A percentile compares a stretch with the other conserved stretches of the same genome.
Conservation (phyloP, 192 early-diverging fungal species). For the Coemansia sp. region DNA sequence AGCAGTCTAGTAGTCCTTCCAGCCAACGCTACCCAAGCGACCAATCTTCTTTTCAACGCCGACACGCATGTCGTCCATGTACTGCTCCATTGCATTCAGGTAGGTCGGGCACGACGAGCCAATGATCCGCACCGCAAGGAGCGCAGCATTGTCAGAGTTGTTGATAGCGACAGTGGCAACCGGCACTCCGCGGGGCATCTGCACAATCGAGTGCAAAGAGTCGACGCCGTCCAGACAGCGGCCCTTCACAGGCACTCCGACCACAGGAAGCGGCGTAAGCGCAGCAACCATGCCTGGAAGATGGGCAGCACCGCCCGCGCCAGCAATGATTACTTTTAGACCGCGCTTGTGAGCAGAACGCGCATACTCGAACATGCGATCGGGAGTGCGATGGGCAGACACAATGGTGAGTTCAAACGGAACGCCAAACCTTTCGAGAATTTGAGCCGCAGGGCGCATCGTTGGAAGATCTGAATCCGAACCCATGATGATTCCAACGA, state of each 20-base stretch:
- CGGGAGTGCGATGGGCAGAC: conserved; percentile 94
- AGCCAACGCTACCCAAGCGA: conserved; percentile 74
- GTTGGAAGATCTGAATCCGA: conserved; percentile 96
- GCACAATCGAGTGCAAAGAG: conserved; percentile 96
- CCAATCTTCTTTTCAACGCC: conserved; percentile 90
- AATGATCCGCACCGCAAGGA: conserved; percentile 90
- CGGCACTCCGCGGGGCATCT: conserved; percentile 99
- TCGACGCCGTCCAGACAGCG: conserved; percentile 93
- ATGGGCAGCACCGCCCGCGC: conserved; percentile 97
- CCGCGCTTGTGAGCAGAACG: conserved; percentile 83
- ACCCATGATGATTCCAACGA: conserved; percentile 99
- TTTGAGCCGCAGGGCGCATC: conserved; percentile 86
- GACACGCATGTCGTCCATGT: conserved; percentile 77
- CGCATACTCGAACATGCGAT: conserved; percentile 92
- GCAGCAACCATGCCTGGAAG: conserved; percentile 99
- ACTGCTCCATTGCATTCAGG: conserved; percentile 74
- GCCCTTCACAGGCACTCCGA: conserved; percentile 95
- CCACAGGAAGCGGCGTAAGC: conserved; percentile 94
- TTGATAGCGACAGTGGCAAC: conserved; percentile 99
- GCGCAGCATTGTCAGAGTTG: conserved; percentile 94
- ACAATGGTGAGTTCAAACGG: conserved; percentile 98
- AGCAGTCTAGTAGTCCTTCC: conserved; percentile 68
- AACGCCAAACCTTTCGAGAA: conserved; percentile 84
- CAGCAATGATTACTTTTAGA: conserved; percentile 96
- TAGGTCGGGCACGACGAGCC: conserved; percentile 77